Evolutionary conservation across 2,329 filamentous ascomycete genomes (phyloP).

Genomic region (Colletotrichum sp.): DNA sequence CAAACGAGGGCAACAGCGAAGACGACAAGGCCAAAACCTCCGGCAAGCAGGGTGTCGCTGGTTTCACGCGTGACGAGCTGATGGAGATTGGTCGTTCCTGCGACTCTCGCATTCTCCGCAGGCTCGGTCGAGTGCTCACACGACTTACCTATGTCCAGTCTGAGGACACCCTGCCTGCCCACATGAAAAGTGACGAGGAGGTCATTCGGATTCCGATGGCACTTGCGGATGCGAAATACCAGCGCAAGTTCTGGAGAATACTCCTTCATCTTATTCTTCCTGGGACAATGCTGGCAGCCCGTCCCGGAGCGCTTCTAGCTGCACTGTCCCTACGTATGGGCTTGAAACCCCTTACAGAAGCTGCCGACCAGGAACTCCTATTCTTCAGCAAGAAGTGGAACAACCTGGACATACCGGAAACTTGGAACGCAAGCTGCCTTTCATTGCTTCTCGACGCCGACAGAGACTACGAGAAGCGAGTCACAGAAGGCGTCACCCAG

Average conservation of each 20-base stretch:
- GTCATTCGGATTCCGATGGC: constrained; percentile 49
- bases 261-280: constrained; percentile 52
- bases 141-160: constrained; percentile 47
- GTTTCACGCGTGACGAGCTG: constrained; percentile 49
- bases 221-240: constrained; percentile 38
- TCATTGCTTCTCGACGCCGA: constrained; percentile 53
- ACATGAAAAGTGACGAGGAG: constrained; percentile 39
- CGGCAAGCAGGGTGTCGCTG: constrained; percentile 27
- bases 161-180: constrained; percentile 44
- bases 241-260: constrained; percentile 50
- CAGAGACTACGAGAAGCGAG: constrained; percentile 33
- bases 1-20: constrained; percentile 23
- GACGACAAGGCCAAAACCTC: neutral
- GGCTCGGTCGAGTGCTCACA: constrained; percentile 51
- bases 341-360: constrained; percentile 42
- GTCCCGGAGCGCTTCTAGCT: constrained; percentile 50
- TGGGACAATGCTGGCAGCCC: constrained; percentile 49
- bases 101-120: constrained; percentile 49
- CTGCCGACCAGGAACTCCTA: constrained; percentile 46
- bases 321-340: constrained; percentile 54
- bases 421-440: constrained; percentile 51
- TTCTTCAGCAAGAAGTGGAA: constrained; percentile 50
- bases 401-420: constrained; percentile 51
- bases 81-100: constrained; percentile 58
- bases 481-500: constrained; percentile 24